These are phyloP conservation scores for Pseudogymnoascus sp. DNA, from an alignment of 2,329 filamentous ascomycete species.

Conservation along the genomic window DNA sequence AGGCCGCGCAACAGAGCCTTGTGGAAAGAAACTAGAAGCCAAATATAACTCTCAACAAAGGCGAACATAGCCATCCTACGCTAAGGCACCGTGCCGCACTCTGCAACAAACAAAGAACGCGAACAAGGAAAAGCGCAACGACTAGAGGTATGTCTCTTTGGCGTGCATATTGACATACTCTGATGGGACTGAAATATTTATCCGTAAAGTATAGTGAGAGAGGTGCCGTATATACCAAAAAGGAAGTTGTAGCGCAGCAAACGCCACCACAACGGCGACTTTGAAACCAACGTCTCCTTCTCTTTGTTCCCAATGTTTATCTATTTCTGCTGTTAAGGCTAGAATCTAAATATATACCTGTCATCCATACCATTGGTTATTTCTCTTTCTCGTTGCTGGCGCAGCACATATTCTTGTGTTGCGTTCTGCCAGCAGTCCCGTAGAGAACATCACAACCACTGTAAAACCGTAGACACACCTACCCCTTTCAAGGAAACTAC, in stretches of 20 bases:
- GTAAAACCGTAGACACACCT: background rate
- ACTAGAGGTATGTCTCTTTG: background rate
- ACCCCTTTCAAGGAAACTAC: background rate
- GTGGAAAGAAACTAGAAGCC: background rate
- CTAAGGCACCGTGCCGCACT: background rate
- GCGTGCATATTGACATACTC: background rate
- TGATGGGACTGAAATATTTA: background rate
- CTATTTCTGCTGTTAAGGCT: background rate
- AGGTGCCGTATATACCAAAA: background rate
- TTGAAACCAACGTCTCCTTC: background rate
- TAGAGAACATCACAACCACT: background rate
- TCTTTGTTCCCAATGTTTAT: background rate
- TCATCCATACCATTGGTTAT: background rate
- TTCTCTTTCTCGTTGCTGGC: background rate
- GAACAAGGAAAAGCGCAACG: background rate
- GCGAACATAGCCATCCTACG: background rate
- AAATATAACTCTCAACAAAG: background rate
- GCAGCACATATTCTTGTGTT: background rate
- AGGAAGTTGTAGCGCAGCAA: background rate
- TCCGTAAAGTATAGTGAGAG: background rate
- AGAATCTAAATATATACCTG: constrained; percentile 2
- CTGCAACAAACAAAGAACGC: background rate
- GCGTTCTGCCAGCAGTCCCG: background rate
- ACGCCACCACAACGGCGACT: background rate
- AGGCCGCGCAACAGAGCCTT: background rate